A percentile compares a stretch with the other conserved stretches of the same genome.
phyloP scores from a whole-genome alignment of 441 rosid genomes.

The Populus trichocarpa region DNA sequence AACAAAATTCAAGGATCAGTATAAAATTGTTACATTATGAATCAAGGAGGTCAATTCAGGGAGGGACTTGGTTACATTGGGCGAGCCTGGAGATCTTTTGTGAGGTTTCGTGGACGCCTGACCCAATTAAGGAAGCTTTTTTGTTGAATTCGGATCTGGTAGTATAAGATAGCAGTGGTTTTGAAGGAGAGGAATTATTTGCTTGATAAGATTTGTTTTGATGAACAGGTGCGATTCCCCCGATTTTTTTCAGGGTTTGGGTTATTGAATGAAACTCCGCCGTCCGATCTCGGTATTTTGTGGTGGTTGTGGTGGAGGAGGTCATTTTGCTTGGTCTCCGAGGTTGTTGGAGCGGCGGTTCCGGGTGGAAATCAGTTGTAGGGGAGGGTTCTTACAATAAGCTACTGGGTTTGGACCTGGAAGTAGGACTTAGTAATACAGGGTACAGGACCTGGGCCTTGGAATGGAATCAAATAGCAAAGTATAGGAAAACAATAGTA shows the following conservation, averaged over 20 bases:
- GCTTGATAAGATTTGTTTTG: constrained; percentile 10
- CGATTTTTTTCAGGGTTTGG: constrained; percentile 62
- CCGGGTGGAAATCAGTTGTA: not conserved
- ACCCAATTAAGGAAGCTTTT: constrained; percentile 66
- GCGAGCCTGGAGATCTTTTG: constrained; percentile 69
- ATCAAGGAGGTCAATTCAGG: not conserved
- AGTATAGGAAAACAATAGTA: not conserved
- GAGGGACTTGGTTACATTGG: constrained; percentile 37
- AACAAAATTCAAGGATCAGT: constrained; percentile 2
- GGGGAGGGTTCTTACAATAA: not conserved
- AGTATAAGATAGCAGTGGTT: constrained; percentile 30
- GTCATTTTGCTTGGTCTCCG: constrained; percentile 17
- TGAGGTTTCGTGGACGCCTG: constrained; percentile 70
- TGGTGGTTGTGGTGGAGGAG: constrained; percentile 32
- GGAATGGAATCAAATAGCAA: no score
- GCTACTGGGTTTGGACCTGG: not conserved
- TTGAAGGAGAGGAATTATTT: constrained; percentile 26
- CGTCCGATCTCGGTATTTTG: constrained; percentile 63
- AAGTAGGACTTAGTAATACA: not conserved
- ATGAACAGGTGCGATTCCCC: constrained; percentile 37
- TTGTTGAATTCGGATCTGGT: constrained; percentile 78
- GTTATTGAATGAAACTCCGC: constrained; percentile 75
- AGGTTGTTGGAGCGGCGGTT: constrained; percentile 5
- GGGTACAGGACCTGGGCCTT: not conserved
- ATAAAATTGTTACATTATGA: not conserved